phyloP scores from a whole-genome alignment of 768 basidiomycete species.

The Dictyophora rubrovolvata region DNA sequence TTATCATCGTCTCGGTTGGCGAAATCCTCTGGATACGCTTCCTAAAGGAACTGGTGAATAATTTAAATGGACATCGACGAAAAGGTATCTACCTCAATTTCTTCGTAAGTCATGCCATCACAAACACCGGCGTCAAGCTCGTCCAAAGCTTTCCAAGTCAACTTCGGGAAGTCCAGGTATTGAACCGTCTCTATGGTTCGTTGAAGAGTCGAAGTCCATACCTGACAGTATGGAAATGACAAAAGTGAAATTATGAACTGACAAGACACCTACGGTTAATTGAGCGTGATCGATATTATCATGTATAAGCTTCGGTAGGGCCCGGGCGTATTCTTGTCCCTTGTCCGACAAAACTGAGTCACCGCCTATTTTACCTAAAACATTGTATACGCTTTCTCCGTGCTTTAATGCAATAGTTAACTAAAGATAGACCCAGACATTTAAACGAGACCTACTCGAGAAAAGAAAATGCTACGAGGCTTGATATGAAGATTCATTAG shows the following conservation, averaged over 20 bases:
- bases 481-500: constrained; percentile 98
- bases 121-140: constrained; percentile 99
- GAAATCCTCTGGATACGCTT: constrained; percentile 95
- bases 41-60: constrained; percentile 30
- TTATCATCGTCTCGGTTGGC: constrained; percentile 98
- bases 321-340: constrained; percentile 76
- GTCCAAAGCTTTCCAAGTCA: constrained; percentile 98
- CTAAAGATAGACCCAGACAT: background rate
- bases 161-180: constrained; percentile 71
- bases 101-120: constrained; percentile 99
- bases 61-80: background rate
- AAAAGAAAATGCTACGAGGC: constrained; percentile 92
- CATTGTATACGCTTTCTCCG: constrained; percentile 94
- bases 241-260: background rate
- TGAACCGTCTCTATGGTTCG: constrained; percentile 89
- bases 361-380: constrained; percentile 96
- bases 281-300: constrained; percentile 86
- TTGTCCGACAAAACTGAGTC: constrained; percentile 80
- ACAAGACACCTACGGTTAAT: constrained; percentile 51
- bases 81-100: constrained; percentile 68
- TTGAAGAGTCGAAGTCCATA: constrained; percentile 97
- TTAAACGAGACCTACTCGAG: constrained; percentile 52
- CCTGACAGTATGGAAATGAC: constrained; percentile 33
- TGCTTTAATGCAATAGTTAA: constrained; percentile 44
- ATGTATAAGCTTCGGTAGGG: constrained; percentile 77